A percentile compares a stretch with the other conserved stretches of the same genome.
phyloP scores from a whole-genome alignment of 495 filamentous ascomycete genomes.

The Trichoderma virens region DNA sequence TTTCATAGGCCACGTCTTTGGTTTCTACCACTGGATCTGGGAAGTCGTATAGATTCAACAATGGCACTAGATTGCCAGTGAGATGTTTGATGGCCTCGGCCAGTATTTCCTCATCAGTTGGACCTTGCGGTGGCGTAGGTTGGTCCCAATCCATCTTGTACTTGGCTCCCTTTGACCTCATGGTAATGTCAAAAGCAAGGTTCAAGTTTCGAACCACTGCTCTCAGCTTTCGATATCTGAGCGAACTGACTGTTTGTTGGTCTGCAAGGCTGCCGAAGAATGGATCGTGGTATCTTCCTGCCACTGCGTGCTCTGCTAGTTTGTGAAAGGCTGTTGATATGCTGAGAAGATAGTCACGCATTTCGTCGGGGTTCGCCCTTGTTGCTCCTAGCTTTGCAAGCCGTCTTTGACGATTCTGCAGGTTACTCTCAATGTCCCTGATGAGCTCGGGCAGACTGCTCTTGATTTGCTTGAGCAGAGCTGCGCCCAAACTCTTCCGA shows the following conservation, averaged over 20 bases:
- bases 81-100: conserved; percentile 6
- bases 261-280: conserved; percentile 21
- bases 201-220: conserved; percentile 19
- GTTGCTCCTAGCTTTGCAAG: conserved; percentile 22
- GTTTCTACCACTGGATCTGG: conserved; percentile 12
- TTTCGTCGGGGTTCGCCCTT: conserved; percentile 20
- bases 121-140: too few relatives aligned
- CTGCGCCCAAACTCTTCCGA: conserved; percentile 23
- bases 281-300: conserved; percentile 22
- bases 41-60: conserved; percentile 18
- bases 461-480: conserved; percentile 24
- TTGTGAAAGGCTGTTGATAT: conserved; percentile 22
- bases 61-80: conserved; percentile 16
- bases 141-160: conserved; percentile 16
- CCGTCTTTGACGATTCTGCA: conserved; percentile 12
- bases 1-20: conserved; percentile 5
- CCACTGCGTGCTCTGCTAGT: conserved; percentile 22
- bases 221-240: conserved; percentile 16
- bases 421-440: conserved; percentile 19
- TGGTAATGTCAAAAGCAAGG: conserved; percentile 16
- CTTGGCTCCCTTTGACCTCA: conserved; percentile 17
- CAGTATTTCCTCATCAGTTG: too few relatives aligned
- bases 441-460: conserved; percentile 23
- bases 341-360: conserved; percentile 20
- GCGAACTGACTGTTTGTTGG: not conserved